These are phyloP conservation scores for Debaryomyces sp. DNA, from an alignment of 1,139 yeast species.

Conservation along the genomic window DNA sequence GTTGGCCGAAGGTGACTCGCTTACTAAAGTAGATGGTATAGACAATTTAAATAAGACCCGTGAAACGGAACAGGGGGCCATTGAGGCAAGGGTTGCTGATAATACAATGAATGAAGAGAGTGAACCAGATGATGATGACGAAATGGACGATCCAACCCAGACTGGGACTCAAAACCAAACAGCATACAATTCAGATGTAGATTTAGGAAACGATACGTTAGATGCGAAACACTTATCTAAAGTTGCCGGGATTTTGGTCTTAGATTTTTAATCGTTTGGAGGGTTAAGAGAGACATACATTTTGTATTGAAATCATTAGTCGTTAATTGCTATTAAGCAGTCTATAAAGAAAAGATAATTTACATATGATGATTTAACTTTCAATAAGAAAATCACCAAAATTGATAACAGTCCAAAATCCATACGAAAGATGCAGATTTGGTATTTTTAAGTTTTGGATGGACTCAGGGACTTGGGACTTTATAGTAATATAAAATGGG, in stretches of 20 bases:
- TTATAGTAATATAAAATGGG: slow-evolving; percentile 34
- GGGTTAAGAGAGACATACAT: background rate
- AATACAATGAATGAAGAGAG: slow-evolving; percentile 17
- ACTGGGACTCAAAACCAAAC: slow-evolving; percentile 24
- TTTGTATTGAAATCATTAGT: background rate
- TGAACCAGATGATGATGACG: slow-evolving; percentile 16
- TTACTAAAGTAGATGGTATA: slow-evolving; percentile 34
- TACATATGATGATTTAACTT: background rate
- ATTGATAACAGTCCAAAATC: slow-evolving; percentile 37
- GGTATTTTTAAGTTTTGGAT: slow-evolving; percentile 20
- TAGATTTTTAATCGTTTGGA: slow-evolving; percentile 47
- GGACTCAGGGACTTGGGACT: slow-evolving; percentile 26
- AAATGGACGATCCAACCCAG: slow-evolving; percentile 17
- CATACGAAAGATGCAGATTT: slow-evolving; percentile 27
- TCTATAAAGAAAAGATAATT: background rate
- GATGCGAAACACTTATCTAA: slow-evolving; percentile 57
- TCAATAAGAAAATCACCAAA: slow-evolving; percentile 17
- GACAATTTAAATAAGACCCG: slow-evolving; percentile 24
- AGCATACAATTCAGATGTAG: slow-evolving; percentile 16
- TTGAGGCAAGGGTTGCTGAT: slow-evolving; percentile 22
- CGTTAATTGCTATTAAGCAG: background rate
- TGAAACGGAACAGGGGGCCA: slow-evolving; percentile 17
- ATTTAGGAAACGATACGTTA: slow-evolving; percentile 34
- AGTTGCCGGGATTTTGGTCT: slow-evolving; percentile 56
- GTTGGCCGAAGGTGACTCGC: slow-evolving; percentile 30